Evolutionary conservation across 768 basidiomycete genomes (phyloP).

Genomic region (Pluteus cervinus): DNA sequence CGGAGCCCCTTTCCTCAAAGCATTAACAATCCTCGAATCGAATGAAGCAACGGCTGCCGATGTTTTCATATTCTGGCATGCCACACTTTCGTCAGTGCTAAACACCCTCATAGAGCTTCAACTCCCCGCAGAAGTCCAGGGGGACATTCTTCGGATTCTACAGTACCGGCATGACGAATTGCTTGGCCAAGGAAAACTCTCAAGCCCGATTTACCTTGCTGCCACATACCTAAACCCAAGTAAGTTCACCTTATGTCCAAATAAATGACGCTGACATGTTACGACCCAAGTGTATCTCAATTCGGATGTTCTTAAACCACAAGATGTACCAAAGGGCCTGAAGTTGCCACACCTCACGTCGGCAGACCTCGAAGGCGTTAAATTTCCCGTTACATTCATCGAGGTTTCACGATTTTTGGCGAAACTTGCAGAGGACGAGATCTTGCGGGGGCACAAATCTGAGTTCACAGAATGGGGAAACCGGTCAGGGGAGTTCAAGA

Average conservation of each 20-base stretch:
- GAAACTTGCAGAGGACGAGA: slow-evolving; percentile 7
- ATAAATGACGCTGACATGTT: too few species aligned
- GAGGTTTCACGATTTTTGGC: slow-evolving; percentile 9
- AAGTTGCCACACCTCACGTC: background rate
- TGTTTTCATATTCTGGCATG: slow-evolving; percentile 24
- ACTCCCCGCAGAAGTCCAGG: slow-evolving; percentile 9
- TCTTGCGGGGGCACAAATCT: slow-evolving; percentile 9
- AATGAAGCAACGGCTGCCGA: slow-evolving; percentile 21
- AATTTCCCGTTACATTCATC: slow-evolving; percentile 9
- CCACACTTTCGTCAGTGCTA: slow-evolving; percentile 8
- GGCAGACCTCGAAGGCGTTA: slow-evolving; percentile 8
- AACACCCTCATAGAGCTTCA: slow-evolving; percentile 10
- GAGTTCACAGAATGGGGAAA: slow-evolving; percentile 13
- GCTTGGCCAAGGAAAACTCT: slow-evolving; percentile 14
- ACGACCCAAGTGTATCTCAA: background rate
- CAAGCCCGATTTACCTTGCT: slow-evolving; percentile 12
- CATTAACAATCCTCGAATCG: slow-evolving; percentile 20
- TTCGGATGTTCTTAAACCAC: slow-evolving; percentile 5
- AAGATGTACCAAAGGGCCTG: background rate
- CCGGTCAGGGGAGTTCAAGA: slow-evolving; percentile 11
- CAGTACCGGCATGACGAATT: slow-evolving; percentile 16
- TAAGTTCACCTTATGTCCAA: slow-evolving; percentile 11
- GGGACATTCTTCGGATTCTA: slow-evolving; percentile 14
- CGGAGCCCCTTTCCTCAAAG: slow-evolving; percentile 12
- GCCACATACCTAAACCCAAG: slow-evolving; percentile 19